Evolutionary conservation across 345 rosid species (phyloP).

Genomic region (Heritiera fomes): DNA sequence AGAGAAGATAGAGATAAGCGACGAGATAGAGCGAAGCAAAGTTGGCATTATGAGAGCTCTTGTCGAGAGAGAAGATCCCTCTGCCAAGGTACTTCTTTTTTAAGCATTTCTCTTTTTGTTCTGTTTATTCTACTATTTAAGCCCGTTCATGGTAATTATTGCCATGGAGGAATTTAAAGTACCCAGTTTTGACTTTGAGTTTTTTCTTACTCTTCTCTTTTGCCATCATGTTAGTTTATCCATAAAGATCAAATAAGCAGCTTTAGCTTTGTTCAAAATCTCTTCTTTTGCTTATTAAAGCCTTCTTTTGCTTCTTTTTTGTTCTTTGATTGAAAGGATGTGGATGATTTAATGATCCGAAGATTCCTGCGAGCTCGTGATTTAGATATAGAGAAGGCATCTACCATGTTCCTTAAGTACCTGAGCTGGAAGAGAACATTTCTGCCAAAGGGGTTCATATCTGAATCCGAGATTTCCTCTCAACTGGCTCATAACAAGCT

Average conservation of each 20-base stretch:
- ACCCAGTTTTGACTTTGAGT: background rate
- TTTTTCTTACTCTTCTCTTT: background rate
- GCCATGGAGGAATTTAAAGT: background rate
- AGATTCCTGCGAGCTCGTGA: constrained; percentile 90
- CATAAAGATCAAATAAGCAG: background rate
- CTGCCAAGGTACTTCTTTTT: constrained; percentile 52
- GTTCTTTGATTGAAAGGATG: constrained; percentile 46
- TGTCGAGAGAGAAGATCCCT: constrained; percentile 69
- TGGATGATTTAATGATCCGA: constrained; percentile 73
- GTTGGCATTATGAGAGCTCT: constrained; percentile 79
- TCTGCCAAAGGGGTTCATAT: constrained; percentile 59
- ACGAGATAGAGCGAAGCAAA: constrained; percentile 73
- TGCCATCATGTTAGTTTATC: background rate
- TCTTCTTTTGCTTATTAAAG: background rate
- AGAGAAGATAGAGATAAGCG: constrained; percentile 31
- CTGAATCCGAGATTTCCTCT: constrained; percentile 53
- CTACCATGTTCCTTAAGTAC: constrained; percentile 64
- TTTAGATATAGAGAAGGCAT: constrained; percentile 82
- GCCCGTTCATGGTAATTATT: background rate
- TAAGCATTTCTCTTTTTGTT: background rate
- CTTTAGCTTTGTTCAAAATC: background rate
- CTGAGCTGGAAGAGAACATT: constrained; percentile 63
- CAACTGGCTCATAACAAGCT: constrained; percentile 67
- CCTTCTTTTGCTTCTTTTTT: background rate
- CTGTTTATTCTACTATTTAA: no score